phyloP scores from a whole-genome alignment of 2,329 filamentous ascomycete genomes.

The Pyricularia grisea region DNA sequence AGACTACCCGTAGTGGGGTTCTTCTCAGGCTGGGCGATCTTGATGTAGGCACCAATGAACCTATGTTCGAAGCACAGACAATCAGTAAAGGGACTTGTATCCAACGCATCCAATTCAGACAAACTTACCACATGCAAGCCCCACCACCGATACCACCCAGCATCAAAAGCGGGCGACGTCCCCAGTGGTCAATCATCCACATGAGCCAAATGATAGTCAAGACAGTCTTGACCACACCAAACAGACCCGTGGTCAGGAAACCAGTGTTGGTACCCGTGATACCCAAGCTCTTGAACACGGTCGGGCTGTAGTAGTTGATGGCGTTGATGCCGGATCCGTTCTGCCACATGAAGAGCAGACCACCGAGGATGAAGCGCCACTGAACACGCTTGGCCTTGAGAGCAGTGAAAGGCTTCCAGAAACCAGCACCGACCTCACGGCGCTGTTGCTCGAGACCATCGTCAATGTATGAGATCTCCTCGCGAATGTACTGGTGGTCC shows the following conservation, averaged over 20 bases:
- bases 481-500: constrained; percentile 56
- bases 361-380: constrained; percentile 65
- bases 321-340: constrained; percentile 71
- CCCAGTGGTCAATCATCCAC: constrained; percentile 53
- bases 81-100: constrained; percentile 18
- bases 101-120: neutral
- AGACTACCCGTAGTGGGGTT: constrained; percentile 16
- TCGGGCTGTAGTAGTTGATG: constrained; percentile 67
- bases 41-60: constrained; percentile 54
- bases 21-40: constrained; percentile 29
- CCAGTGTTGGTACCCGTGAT: constrained; percentile 33
- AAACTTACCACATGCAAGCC: constrained; percentile 1
- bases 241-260: constrained; percentile 60
- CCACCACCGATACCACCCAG: constrained; percentile 47
- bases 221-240: constrained; percentile 65
- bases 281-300: constrained; percentile 50
- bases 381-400: constrained; percentile 47
- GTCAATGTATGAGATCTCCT: constrained; percentile 65
- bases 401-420: constrained; percentile 63
- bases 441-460: constrained; percentile 57
- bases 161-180: constrained; percentile 50
- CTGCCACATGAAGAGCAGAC: constrained; percentile 69
- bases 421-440: constrained; percentile 55
- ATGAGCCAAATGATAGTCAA: constrained; percentile 62
- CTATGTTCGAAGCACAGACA: constrained; percentile 37